These are phyloP conservation scores for Aspergillus eucalypticola DNA, from an alignment of 2,329 filamentous ascomycete genomes.

Conservation along the genomic window DNA sequence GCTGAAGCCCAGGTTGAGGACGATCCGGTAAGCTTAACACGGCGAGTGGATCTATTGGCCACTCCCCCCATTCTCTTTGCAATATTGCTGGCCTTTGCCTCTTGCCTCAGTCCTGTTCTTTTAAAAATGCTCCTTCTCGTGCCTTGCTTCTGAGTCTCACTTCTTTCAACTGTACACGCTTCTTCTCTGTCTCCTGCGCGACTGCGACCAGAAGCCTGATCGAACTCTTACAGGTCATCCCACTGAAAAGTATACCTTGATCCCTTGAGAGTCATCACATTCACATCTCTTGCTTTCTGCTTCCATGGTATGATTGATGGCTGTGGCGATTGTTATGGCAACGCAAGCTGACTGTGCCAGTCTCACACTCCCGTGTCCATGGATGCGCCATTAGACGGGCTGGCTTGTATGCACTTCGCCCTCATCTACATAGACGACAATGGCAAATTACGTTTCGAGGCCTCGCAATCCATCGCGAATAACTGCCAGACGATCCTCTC, in stretches of 20 bases:
- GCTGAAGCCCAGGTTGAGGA: conserved; percentile 6
- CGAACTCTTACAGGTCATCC: conserved; percentile 15
- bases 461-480: conserved; percentile 32
- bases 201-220: background rate
- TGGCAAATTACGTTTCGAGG: conserved; percentile 33
- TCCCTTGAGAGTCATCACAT: background rate
- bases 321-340: background rate
- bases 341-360: conserved; percentile 18
- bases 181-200: conserved; percentile 3
- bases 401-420: conserved; percentile 32
- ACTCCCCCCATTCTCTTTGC: background rate
- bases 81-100: background rate
- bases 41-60: conserved; percentile 17
- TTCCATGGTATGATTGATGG: conserved; percentile 20
- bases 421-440: conserved; percentile 34
- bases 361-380: conserved; percentile 23
- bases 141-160: conserved; percentile 14
- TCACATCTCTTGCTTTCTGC: conserved; percentile 7
- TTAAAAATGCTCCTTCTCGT: conserved; percentile 16
- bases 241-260: conserved; percentile 18
- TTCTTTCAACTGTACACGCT: conserved; percentile 16
- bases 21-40: conserved; percentile 15
- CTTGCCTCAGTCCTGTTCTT: conserved; percentile 5
- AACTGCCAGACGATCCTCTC: conserved; percentile 32
- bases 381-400: conserved; percentile 24